These are phyloP conservation scores for Herpetomonas samuelpessoai DNA, from an alignment of 208 protist genomes.

Conservation along the genomic window DNA sequence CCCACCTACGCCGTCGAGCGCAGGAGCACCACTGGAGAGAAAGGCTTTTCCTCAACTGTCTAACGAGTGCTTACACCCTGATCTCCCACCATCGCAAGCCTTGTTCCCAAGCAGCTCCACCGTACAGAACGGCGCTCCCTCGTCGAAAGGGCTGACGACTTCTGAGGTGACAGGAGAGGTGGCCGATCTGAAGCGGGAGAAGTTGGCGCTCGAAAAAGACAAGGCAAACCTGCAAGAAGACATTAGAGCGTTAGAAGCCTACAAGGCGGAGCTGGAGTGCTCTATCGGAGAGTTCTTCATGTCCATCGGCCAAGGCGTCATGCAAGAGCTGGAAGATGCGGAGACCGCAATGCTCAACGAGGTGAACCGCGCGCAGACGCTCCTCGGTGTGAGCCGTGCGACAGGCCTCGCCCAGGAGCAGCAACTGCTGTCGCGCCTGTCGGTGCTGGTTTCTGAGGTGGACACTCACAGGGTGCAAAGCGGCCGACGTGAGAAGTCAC, in stretches of 20 bases:
- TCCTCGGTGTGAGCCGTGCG: constrained; percentile 11
- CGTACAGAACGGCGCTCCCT: too few relatives aligned
- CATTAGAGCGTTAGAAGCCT: constrained; percentile 3
- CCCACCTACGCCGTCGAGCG: too few relatives aligned
- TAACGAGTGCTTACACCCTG: too few relatives aligned
- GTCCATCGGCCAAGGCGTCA: constrained; percentile 12
- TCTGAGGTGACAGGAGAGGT: too few relatives aligned
- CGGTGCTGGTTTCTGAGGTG: background rate
- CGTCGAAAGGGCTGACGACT: too few relatives aligned
- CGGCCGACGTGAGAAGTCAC: too few relatives aligned
- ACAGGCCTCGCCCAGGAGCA: background rate
- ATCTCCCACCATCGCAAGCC: too few relatives aligned
- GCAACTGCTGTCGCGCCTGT: background rate
- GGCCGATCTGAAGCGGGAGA: too few relatives aligned
- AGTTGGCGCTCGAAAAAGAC: background rate
- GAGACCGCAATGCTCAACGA: constrained; percentile 18
- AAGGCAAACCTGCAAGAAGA: background rate
- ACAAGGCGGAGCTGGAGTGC: constrained; percentile 11
- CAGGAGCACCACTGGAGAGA: too few relatives aligned
- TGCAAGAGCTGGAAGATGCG: constrained; percentile 18
- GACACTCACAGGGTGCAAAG: too few relatives aligned
- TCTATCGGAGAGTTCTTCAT: constrained; percentile 10
- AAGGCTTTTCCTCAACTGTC: too few relatives aligned
- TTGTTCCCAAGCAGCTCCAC: too few relatives aligned
- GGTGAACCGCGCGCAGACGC: constrained; percentile 12